phyloP scores from a whole-genome alignment of 768 basidiomycete species.

The Amanita rubescens region DNA sequence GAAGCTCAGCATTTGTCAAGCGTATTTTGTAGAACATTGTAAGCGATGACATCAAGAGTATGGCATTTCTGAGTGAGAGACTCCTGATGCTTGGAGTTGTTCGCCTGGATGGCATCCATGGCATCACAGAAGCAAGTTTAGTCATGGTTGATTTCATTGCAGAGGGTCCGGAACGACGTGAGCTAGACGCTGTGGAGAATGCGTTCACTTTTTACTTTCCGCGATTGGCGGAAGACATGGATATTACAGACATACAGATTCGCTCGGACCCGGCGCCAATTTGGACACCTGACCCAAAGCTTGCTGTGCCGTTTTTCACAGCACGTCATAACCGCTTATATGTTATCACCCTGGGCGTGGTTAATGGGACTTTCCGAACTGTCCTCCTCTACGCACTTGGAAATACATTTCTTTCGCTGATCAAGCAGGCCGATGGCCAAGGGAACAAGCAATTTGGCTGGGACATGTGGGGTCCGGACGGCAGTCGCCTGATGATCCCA shows the following conservation, averaged over 20 bases:
- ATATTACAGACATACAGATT: slow-evolving; percentile 30
- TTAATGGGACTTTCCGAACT: slow-evolving; percentile 17
- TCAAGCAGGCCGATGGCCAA: slow-evolving; percentile 14
- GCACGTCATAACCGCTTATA: slow-evolving; percentile 36
- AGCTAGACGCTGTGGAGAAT: slow-evolving; percentile 24
- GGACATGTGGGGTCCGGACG: slow-evolving; percentile 44
- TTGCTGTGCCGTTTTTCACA: slow-evolving; percentile 39
- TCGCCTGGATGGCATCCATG: slow-evolving; percentile 13
- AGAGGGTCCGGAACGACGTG: slow-evolving; percentile 20
- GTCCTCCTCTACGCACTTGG: slow-evolving; percentile 39
- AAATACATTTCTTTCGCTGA: slow-evolving; percentile 29
- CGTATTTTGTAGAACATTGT: slow-evolving; percentile 20
- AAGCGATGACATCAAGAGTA: slow-evolving; percentile 29
- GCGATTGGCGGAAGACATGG: slow-evolving; percentile 18
- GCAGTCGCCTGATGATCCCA: slow-evolving; percentile 35
- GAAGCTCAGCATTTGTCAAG: not conserved
- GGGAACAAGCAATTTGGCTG: slow-evolving; percentile 25
- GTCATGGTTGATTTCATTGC: slow-evolving; percentile 34
- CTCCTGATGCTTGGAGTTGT: slow-evolving; percentile 30
- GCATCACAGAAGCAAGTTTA: slow-evolving; percentile 20
- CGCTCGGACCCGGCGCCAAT: slow-evolving; percentile 48
- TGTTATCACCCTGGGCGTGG: slow-evolving; percentile 37
- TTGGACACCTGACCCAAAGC: slow-evolving; percentile 29
- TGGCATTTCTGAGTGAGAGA: slow-evolving; percentile 34
- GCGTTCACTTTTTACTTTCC: slow-evolving; percentile 38